These are phyloP conservation scores for Pyracantha coccinea DNA, from an alignment of 331 rosid species.

Conservation along the genomic window DNA sequence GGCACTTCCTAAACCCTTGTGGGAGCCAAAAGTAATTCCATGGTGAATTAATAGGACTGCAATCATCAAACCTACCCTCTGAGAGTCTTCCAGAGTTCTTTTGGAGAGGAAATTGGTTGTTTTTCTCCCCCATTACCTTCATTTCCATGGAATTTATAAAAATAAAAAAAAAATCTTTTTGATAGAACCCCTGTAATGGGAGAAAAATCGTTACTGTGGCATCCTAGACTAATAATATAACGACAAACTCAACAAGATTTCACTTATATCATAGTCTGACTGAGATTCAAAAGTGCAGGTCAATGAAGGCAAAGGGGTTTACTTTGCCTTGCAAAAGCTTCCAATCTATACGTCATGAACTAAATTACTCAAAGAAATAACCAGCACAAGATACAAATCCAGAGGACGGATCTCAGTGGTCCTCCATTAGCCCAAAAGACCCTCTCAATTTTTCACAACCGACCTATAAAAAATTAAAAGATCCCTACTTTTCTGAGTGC, in stretches of 20 bases:
- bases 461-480: conserved; percentile 5
- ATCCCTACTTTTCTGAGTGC: background rate
- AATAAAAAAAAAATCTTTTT: background rate
- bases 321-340: conserved; percentile 1
- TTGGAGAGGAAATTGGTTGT: conserved; percentile 6
- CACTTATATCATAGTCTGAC: conserved; percentile 2
- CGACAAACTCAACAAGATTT: background rate
- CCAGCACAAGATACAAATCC: conserved; percentile 1
- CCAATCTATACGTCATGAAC: conserved; percentile 12
- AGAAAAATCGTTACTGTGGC: too few relatives aligned
- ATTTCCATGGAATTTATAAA: background rate
- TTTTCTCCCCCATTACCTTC: background rate
- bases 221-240: too few relatives aligned
- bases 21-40: conserved; percentile 29
- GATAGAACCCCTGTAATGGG: background rate
- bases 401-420: conserved; percentile 22
- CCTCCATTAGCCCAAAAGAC: conserved; percentile 16
- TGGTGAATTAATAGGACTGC: conserved; percentile 12
- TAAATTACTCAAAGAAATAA: conserved; percentile 4
- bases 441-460: conserved; percentile 3
- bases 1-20: conserved; percentile 4
- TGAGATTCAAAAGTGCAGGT: conserved; percentile 17
- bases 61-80: conserved; percentile 11
- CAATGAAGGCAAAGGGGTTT: conserved; percentile 16
- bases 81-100: conserved; percentile 14